These are phyloP conservation scores for Phylloporus scabripes DNA, from an alignment of 768 basidiomycete species.

Conservation along the genomic window DNA sequence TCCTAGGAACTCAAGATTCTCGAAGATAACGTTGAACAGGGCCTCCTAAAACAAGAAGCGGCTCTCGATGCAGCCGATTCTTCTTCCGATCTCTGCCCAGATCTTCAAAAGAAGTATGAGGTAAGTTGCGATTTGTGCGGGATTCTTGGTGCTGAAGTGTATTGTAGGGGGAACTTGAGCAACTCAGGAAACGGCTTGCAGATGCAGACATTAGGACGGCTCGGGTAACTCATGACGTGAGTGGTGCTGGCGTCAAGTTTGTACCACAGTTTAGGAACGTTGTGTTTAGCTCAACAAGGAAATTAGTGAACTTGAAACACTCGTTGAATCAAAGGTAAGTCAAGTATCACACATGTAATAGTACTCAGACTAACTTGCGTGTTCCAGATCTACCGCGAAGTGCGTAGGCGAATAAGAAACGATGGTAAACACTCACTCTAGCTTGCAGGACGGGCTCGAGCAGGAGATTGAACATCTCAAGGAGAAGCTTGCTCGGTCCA, in stretches of 20 bases:
- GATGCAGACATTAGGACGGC: slow-evolving; percentile 75
- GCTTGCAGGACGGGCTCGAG: slow-evolving; percentile 73
- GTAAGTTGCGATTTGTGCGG: slow-evolving; percentile 29
- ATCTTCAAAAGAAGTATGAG: slow-evolving; percentile 49
- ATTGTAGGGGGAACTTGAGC: slow-evolving; percentile 58
- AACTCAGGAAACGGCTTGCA: slow-evolving; percentile 59
- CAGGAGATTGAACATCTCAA: slow-evolving; percentile 74
- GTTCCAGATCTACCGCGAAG: slow-evolving; percentile 77
- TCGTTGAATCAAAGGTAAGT: slow-evolving; percentile 89
- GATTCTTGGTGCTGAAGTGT: not conserved
- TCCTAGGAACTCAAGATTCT: slow-evolving; percentile 66
- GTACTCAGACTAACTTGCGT: slow-evolving; percentile 4
- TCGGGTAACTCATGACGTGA: slow-evolving; percentile 60
- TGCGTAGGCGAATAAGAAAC: slow-evolving; percentile 22
- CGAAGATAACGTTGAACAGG: slow-evolving; percentile 69
- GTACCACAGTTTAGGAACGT: slow-evolving; percentile 1
- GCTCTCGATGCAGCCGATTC: slow-evolving; percentile 23
- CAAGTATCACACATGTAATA: not conserved
- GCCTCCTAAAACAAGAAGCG: slow-evolving; percentile 48
- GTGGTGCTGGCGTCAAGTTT: slow-evolving; percentile 17
- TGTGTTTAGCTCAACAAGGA: slow-evolving; percentile 74
- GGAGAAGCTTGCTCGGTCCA: slow-evolving; percentile 56
- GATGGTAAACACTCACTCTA: slow-evolving; percentile 11
- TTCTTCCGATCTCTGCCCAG: slow-evolving; percentile 16
- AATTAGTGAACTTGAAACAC: slow-evolving; percentile 83